Conservation (phyloP, 192 early-diverging fungal species). For the Coemansia sp. region DNA sequence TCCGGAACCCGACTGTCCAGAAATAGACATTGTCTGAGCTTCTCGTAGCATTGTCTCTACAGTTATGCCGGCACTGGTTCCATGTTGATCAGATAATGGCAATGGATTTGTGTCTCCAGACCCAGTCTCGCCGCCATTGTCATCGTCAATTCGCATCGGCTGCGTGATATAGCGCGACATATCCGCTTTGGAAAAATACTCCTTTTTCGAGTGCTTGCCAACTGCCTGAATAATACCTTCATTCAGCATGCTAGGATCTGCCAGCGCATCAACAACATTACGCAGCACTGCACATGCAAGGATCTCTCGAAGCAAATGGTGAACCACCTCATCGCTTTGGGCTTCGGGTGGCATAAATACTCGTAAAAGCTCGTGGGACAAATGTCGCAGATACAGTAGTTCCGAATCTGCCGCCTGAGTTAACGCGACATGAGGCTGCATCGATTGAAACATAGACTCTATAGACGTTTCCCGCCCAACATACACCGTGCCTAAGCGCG, state of each 20-base stretch:
- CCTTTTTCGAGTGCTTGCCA: constrained; percentile 42
- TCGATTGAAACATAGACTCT: constrained; percentile 48
- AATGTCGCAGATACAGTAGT: constrained; percentile 41
- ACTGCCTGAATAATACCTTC: constrained; percentile 43
- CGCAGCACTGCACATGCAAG: constrained; percentile 53
- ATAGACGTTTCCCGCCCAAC: constrained; percentile 43
- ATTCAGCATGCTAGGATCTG: constrained; percentile 48
- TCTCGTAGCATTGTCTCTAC: constrained; percentile 53
- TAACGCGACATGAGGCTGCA: constrained; percentile 53
- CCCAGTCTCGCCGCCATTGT: background rate
- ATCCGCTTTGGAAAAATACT: constrained; percentile 46
- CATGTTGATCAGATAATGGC: background rate
- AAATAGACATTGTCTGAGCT: constrained; percentile 39
- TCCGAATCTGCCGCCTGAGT: constrained; percentile 48
- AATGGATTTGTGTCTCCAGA: background rate
- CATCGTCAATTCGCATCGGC: constrained; percentile 39
- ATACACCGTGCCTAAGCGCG: constrained; percentile 45
- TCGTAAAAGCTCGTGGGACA: constrained; percentile 35
- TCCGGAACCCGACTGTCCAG: background rate
- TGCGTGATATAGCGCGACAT: constrained; percentile 46
- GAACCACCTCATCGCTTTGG: constrained; percentile 40
- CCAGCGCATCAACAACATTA: constrained; percentile 43
- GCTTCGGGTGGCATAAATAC: constrained; percentile 51
- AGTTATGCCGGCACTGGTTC: constrained; percentile 5
- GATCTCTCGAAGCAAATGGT: constrained; percentile 48